These are phyloP conservation scores for Tetradesmus lagerheimii DNA, from an alignment of 139 green algal genomes.

Conservation along the genomic window DNA sequence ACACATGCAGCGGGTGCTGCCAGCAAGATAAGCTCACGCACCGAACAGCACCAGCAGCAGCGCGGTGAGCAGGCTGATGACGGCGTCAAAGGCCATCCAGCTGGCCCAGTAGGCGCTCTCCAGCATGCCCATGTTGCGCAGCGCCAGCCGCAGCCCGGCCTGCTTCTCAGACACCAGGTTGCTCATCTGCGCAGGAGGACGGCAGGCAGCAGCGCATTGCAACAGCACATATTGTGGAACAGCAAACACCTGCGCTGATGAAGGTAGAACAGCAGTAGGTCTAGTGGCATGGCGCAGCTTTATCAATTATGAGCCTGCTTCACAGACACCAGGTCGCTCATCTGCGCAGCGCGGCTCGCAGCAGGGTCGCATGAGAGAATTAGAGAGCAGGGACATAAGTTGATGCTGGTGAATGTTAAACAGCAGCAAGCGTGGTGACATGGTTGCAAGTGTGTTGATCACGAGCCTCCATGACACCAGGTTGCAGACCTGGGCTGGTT, in stretches of 20 bases:
- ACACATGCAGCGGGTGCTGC: background rate
- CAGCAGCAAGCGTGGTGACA: no score
- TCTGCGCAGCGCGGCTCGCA: no score
- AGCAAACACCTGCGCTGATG: background rate
- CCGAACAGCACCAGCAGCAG: slow-evolving; percentile 89
- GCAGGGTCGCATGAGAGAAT: no score
- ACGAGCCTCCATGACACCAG: no score
- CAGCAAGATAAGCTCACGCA: slow-evolving; percentile 13
- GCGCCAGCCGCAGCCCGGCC: slow-evolving; percentile 77
- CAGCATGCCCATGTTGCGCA: slow-evolving; percentile 93
- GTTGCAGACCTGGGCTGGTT: no score
- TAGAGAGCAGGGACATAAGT: no score
- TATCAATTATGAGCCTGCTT: no score
- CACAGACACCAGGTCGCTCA: no score
- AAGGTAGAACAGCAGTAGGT: background rate
- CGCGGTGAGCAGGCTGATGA: slow-evolving; percentile 66
- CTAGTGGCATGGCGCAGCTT: background rate
- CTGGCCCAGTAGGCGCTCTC: slow-evolving; percentile 90
- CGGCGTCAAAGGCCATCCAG: slow-evolving; percentile 74
- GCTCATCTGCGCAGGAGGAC: slow-evolving; percentile 65
- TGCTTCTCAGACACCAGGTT: slow-evolving; percentile 82
- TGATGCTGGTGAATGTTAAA: no score
- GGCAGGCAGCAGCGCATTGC: no score
- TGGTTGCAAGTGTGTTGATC: no score
- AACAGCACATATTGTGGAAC: no score